Evolutionary conservation across 2,329 filamentous ascomycete genomes (phyloP).

Genomic region (Chrysoporthe austroafricana): DNA sequence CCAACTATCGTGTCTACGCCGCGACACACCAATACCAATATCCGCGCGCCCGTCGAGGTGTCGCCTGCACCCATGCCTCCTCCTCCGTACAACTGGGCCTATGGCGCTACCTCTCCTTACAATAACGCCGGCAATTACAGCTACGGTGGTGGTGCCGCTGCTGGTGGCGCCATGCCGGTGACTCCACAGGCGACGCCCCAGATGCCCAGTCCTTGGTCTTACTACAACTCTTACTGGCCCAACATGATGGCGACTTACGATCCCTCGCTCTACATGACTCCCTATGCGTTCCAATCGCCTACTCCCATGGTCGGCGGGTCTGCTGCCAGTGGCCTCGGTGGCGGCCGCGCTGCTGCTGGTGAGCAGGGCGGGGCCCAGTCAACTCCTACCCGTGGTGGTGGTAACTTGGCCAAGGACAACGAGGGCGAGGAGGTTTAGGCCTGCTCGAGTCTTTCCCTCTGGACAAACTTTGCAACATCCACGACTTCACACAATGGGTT

Average conservation of each 20-base stretch:
- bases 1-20: constrained; percentile 12
- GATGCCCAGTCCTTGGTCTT: constrained; percentile 25
- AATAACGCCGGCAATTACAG: constrained; percentile 9
- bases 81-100: constrained; percentile 17
- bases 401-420: not conserved
- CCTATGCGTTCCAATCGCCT: constrained; percentile 20
- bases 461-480: not conserved
- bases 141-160: constrained; percentile 8
- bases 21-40: constrained; percentile 3
- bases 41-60: constrained; percentile 10
- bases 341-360: not conserved
- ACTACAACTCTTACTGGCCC: constrained; percentile 27
- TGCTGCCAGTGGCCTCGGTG: not conserved
- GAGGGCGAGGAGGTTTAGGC: not conserved
- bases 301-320: constrained; percentile 16
- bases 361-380: not conserved
- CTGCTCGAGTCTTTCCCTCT: too few species aligned
- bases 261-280: constrained; percentile 19
- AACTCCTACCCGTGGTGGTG: constrained; percentile 21
- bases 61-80: constrained; percentile 20
- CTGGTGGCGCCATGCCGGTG: constrained; percentile 15
- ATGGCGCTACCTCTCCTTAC: constrained; percentile 19
- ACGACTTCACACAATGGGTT: too few species aligned
- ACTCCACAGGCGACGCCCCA: constrained; percentile 23
- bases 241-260: constrained; percentile 19